Evolutionary conservation across 768 basidiomycete species (phyloP).

Genomic region (Lentinula lateritia): DNA sequence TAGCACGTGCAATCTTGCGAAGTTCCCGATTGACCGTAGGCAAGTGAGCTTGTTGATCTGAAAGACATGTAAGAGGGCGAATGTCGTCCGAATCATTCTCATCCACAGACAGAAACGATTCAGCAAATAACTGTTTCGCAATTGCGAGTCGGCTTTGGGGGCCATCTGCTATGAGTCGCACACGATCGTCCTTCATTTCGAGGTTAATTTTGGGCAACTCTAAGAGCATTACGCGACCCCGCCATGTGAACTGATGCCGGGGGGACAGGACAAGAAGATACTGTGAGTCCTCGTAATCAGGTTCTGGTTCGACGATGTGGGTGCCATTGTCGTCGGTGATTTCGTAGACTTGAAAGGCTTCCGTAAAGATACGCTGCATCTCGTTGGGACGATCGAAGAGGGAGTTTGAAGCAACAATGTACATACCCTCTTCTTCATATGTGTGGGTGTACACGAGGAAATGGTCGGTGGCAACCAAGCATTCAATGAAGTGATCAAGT

Average conservation of each 20-base stretch:
- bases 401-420: conserved; percentile 77
- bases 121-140: conserved; percentile 74
- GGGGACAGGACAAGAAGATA: conserved; percentile 90
- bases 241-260: conserved; percentile 84
- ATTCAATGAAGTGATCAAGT: conserved; percentile 74
- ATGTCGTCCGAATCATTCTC: conserved; percentile 50
- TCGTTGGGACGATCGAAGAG: conserved; percentile 72
- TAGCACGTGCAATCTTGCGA: conserved; percentile 84
- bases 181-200: conserved; percentile 79
- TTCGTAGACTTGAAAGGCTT: conserved; percentile 80
- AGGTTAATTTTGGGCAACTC: conserved; percentile 74
- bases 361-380: conserved; percentile 74
- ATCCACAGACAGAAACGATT: conserved; percentile 55
- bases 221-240: conserved; percentile 78
- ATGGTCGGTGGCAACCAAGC: conserved; percentile 80
- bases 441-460: conserved; percentile 88
- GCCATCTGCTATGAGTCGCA: conserved; percentile 90
- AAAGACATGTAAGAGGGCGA: conserved; percentile 42
- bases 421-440: conserved; percentile 87
- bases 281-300: conserved; percentile 52
- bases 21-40: conserved; percentile 86
- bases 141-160: conserved; percentile 66
- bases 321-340: conserved; percentile 50
- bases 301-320: conserved; percentile 22
- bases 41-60: conserved; percentile 86